Evolutionary conservation across 2,329 filamentous ascomycete species (phyloP).

Genomic region (Endocalyx cinctus): DNA sequence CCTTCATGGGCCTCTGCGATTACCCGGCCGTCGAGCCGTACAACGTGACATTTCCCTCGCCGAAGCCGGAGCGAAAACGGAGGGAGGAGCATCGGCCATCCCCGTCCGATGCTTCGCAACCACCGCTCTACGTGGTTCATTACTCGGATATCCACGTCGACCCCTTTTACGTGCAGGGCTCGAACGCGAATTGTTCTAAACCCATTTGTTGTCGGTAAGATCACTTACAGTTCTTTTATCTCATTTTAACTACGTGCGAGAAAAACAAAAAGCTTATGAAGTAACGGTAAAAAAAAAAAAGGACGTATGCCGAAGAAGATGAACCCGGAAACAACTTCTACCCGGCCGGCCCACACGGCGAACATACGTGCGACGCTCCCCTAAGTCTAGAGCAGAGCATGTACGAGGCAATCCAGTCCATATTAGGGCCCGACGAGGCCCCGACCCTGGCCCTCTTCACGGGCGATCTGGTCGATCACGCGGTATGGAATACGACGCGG

Average conservation of each 20-base stretch:
- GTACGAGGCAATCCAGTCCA: constrained; percentile 43
- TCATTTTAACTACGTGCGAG: too few relatives aligned
- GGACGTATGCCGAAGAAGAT: constrained; percentile 42
- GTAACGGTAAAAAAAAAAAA: too few relatives aligned
- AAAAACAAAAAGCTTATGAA: too few relatives aligned
- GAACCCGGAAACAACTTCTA: constrained; percentile 41
- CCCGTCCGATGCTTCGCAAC: constrained; percentile 37
- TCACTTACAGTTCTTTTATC: background rate
- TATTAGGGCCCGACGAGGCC: constrained; percentile 42
- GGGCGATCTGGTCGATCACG: constrained; percentile 53
- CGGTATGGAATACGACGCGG: constrained; percentile 40
- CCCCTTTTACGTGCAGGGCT: constrained; percentile 47
- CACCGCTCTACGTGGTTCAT: constrained; percentile 51
- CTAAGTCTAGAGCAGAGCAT: constrained; percentile 49
- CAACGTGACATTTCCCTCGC: constrained; percentile 38
- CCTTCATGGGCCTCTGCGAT: constrained; percentile 49
- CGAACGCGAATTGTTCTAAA: constrained; percentile 51
- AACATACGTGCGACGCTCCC: constrained; percentile 50
- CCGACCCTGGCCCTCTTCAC: constrained; percentile 55
- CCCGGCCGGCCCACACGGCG: constrained; percentile 48
- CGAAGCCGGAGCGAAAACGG: constrained; percentile 31
- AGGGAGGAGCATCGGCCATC: too few relatives aligned
- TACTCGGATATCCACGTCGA: constrained; percentile 59
- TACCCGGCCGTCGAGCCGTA: constrained; percentile 41
- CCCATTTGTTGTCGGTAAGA: constrained; percentile 53